These are phyloP conservation scores for Conticribra weissflogii DNA, from an alignment of 108 stramenopile genomes.

Conservation along the genomic window DNA sequence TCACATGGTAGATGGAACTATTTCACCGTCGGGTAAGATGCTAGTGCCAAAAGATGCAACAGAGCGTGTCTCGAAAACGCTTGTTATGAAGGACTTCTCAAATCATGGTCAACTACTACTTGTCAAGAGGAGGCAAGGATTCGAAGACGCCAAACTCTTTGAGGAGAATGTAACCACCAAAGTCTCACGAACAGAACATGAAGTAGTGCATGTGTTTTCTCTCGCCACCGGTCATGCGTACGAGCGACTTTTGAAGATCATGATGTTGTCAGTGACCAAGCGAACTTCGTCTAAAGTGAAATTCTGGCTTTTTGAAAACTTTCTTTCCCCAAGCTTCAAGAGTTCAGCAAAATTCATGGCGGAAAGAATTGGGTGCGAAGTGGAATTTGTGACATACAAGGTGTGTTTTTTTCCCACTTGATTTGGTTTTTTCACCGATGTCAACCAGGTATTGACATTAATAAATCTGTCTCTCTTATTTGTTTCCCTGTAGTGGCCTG, in stretches of 20 bases:
- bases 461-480: too few relatives aligned
- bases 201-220: conserved; percentile 96
- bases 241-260: conserved; percentile 96
- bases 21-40: conserved; percentile 28
- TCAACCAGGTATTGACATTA: too few relatives aligned
- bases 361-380: conserved; percentile 84
- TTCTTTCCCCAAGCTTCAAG: conserved; percentile 95
- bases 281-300: conserved; percentile 93
- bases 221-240: conserved; percentile 98
- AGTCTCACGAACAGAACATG: conserved; percentile 44
- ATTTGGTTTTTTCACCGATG: too few relatives aligned
- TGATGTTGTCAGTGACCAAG: conserved; percentile 98
- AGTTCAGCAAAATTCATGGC: conserved; percentile 82
- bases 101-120: conserved; percentile 51
- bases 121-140: conserved; percentile 65
- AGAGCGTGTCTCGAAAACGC: conserved; percentile 46
- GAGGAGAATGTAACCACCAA: conserved; percentile 41
- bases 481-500: conserved; percentile 98
- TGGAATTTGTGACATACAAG: conserved; percentile 75
- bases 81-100: conserved; percentile 79
- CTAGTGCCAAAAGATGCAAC: conserved; percentile 18
- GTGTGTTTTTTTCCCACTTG: not conserved
- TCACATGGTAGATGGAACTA: conserved; percentile 74
- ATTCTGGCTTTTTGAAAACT: conserved; percentile 99
- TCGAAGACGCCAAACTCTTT: conserved; percentile 70